Percentiles rank a stretch among this genome's conserved stretches.
Conservation (phyloP, 768 basidiomycete species). For the Lactifluus pinguis region DNA sequence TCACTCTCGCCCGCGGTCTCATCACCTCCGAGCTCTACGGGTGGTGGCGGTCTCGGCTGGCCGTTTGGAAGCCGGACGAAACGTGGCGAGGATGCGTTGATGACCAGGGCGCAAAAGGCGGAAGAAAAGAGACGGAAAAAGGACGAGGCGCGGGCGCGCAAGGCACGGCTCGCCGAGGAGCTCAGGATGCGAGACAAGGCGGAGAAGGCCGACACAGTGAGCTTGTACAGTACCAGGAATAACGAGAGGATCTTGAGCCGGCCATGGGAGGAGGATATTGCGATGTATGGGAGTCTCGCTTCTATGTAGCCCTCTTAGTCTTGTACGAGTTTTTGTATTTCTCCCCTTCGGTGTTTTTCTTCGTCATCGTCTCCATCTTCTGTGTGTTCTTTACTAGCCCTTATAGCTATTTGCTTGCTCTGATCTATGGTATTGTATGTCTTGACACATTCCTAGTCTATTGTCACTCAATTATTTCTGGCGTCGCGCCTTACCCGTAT, state of each 20-base stretch:
- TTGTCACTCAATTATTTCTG: neutral
- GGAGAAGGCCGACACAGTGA: conserved; percentile 6
- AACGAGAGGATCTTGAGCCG: neutral
- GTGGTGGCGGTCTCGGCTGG: neutral
- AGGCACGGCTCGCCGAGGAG: conserved; percentile 37
- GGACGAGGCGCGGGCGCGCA: conserved; percentile 32
- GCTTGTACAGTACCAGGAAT: neutral
- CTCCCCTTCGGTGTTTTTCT: no score
- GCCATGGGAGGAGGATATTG: conserved; percentile 18
- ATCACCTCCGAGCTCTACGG: neutral
- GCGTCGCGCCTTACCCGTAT: neutral
- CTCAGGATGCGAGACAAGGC: conserved; percentile 32
- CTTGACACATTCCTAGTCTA: neutral
- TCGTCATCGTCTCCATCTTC: neutral
- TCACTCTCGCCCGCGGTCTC: neutral
- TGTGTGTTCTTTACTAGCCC: neutral
- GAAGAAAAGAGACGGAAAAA: conserved; percentile 39
- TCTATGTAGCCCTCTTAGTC: neutral
- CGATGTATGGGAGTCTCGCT: conserved; percentile 18
- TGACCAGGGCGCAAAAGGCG: conserved; percentile 18
- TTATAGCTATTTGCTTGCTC: neutral
- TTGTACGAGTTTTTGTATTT: neutral
- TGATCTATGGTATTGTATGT: neutral
- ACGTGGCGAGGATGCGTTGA: neutral
- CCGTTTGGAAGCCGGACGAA: neutral